A percentile compares a stretch with the other conserved stretches of the same genome.
These are phyloP conservation scores for Catunica adiposa DNA, from an alignment of 2,329 filamentous ascomycete genomes.

Conservation along the genomic window DNA sequence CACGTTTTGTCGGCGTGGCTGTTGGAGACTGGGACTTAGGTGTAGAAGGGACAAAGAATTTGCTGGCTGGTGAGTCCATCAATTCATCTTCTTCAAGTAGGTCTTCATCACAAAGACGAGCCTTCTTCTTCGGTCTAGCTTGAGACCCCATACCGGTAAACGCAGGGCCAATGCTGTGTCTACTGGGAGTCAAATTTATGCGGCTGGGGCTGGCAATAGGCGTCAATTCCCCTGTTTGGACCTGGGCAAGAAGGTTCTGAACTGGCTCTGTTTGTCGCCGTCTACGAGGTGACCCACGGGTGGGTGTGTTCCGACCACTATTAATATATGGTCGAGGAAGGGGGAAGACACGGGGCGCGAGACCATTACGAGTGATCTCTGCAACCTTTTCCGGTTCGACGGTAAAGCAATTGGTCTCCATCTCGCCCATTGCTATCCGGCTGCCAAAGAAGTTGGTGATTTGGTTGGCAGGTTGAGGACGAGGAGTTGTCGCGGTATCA, in stretches of 20 bases:
- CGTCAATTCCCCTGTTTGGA: constrained; percentile 7
- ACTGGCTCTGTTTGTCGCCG: constrained; percentile 39
- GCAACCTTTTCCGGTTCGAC: constrained; percentile 33
- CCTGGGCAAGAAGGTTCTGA: constrained; percentile 25
- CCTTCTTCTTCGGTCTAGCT: constrained; percentile 37
- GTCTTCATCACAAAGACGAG: constrained; percentile 32
- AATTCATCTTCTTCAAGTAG: constrained; percentile 19
- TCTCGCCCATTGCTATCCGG: constrained; percentile 43
- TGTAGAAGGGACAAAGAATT: constrained; percentile 30
- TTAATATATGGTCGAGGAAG: constrained; percentile 41
- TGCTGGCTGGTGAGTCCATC: constrained; percentile 26
- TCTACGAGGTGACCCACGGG: constrained; percentile 22
- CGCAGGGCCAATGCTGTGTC: constrained; percentile 17
- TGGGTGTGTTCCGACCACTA: constrained; percentile 18
- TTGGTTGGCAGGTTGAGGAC: constrained; percentile 22
- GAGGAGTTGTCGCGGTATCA: constrained; percentile 15
- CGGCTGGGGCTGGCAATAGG: constrained; percentile 12
- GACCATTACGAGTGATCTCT: constrained; percentile 32
- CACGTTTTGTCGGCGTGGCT: not conserved
- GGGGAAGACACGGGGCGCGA: constrained; percentile 40
- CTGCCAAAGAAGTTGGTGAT: constrained; percentile 36
- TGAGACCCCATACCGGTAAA: constrained; percentile 7
- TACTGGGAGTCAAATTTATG: constrained; percentile 14
- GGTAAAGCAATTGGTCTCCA: constrained; percentile 45
- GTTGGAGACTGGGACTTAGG: not conserved